Evolutionary conservation across 1,284 basidiomycete genomes (phyloP).

Genomic region (Phenoliferia sp.): DNA sequence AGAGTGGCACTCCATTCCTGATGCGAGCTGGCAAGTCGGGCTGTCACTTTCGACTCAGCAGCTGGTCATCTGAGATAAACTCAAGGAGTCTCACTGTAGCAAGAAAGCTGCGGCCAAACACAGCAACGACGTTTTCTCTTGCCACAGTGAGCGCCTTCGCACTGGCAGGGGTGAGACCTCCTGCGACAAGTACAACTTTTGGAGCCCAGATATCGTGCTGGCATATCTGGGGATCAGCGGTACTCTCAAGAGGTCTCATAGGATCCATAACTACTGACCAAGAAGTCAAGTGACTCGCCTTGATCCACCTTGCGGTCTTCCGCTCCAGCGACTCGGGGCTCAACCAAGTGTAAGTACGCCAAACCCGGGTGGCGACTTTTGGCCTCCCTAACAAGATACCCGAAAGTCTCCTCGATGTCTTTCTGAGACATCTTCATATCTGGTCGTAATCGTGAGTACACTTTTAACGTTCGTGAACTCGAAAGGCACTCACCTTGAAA

Average conservation of each 20-base stretch:
- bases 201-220: slow-evolving; percentile 21
- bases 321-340: slow-evolving; percentile 17
- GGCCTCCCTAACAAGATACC: slow-evolving; percentile 33
- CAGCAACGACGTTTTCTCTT: slow-evolving; percentile 44
- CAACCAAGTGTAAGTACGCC: slow-evolving; percentile 54
- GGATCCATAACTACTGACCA: background rate
- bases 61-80: background rate
- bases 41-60: slow-evolving; percentile 16
- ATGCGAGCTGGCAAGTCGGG: slow-evolving; percentile 8
- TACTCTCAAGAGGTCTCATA: background rate
- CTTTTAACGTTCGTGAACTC: background rate
- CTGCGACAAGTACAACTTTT: slow-evolving; percentile 50
- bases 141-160: slow-evolving; percentile 36
- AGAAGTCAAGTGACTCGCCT: slow-evolving; percentile 6
- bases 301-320: slow-evolving; percentile 6
- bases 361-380: slow-evolving; percentile 49
- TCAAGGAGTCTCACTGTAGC: slow-evolving; percentile 30
- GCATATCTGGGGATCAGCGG: slow-evolving; percentile 2
- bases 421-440: slow-evolving; percentile 12
- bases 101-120: slow-evolving; percentile 51
- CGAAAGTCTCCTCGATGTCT: slow-evolving; percentile 39
- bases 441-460: slow-evolving; percentile 1
- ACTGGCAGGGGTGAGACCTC: slow-evolving; percentile 44
- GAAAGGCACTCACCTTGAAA: slow-evolving; percentile 17
- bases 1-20: background rate